A percentile compares a stretch with the other conserved stretches of the same genome.
These are phyloP conservation scores for Blastomyces gilchristii DNA, from an alignment of 2,329 filamentous ascomycete species.

Conservation along the genomic window DNA sequence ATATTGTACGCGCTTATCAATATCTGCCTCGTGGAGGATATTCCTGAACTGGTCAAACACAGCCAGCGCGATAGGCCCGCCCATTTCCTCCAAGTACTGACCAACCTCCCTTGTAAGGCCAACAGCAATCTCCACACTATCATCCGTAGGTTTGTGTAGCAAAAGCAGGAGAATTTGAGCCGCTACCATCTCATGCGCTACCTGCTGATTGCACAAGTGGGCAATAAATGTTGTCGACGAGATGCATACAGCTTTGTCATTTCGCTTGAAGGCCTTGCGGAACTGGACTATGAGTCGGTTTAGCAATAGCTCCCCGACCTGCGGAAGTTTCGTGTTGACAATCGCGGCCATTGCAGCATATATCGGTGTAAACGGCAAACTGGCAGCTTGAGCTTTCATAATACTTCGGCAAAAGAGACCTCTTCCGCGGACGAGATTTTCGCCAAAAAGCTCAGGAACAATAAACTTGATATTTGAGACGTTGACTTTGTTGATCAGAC, in stretches of 20 bases:
- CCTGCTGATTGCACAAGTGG: conserved; percentile 91
- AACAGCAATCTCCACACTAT: conserved; percentile 95
- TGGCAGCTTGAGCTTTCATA: conserved; percentile 96
- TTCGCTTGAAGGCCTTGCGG: conserved; percentile 87
- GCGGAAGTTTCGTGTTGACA: conserved; percentile 92
- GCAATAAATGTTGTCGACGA: conserved; percentile 91
- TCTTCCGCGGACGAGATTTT: conserved; percentile 84
- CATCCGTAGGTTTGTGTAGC: conserved; percentile 89
- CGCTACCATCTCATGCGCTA: conserved; percentile 84
- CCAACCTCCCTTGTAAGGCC: conserved; percentile 87
- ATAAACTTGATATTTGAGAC: conserved; percentile 96
- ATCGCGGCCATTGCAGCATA: conserved; percentile 94
- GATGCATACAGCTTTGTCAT: conserved; percentile 92
- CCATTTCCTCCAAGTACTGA: conserved; percentile 93
- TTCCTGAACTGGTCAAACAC: conserved; percentile 95
- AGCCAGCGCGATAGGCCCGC: conserved; percentile 69
- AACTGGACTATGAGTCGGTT: conserved; percentile 83
- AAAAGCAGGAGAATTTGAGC: conserved; percentile 88
- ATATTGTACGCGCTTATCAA: conserved; percentile 97
- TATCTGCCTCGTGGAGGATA: conserved; percentile 91
- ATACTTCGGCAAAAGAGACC: conserved; percentile 92
- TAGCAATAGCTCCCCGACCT: conserved; percentile 83
- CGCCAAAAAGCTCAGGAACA: conserved; percentile 86
- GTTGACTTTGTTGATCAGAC: conserved; percentile 98
- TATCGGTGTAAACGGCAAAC: conserved; percentile 90